Base-by-base conservation (phyloP, 495 filamentous ascomycete genomes). In the Penicillium simplicissimum region DNA sequence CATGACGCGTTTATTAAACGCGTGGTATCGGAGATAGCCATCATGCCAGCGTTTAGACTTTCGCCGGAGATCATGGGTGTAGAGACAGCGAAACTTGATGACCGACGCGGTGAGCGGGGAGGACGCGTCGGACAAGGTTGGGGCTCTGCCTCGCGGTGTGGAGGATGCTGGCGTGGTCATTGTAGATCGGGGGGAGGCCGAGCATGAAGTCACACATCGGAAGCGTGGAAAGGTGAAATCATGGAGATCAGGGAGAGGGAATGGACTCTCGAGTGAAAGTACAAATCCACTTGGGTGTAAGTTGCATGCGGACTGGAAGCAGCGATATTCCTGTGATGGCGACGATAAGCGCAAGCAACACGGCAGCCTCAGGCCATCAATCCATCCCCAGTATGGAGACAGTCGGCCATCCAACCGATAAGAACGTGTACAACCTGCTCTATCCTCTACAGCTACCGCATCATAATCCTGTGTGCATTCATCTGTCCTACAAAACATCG, bases 21-120 rank as follows among this genome's bases (percentile, higher is more conserved):
- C 90, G 71, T 97, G 93, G 68, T 87, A 96, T 55, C 88, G 86
- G 34, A 96, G 82, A 48, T 87, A 85, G 43, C 93, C 93, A 88
- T 97, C 93, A 65, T 94, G 90, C 93, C 93, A 97, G 49, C 90
- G 79, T 74, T 97, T 97, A 55, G 89, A 85, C 74, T 97, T 97
- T 53, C 90, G 84, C 9, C 87, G 85, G 53, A 96, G 71, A 69
- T 97, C 93, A 63, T 88, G 84, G 6, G 90, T 96, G 74, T 89
- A 97, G 21, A 97, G 86, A 66, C 93, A 96, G 57, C 85, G 79
- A 67, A 87, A 93, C 63, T 95, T 91, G 65, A 89, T 76, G 28
- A 96, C 90, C 0, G 84, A 81, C 3, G 93, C 91, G 35, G 88
- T 92, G 70, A 86, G 87, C 58, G 86, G 84, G 13, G 79, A 19